Evolutionary conservation across 805 yeast genomes (phyloP).

Genomic region (Saturnispora ahearnii): DNA sequence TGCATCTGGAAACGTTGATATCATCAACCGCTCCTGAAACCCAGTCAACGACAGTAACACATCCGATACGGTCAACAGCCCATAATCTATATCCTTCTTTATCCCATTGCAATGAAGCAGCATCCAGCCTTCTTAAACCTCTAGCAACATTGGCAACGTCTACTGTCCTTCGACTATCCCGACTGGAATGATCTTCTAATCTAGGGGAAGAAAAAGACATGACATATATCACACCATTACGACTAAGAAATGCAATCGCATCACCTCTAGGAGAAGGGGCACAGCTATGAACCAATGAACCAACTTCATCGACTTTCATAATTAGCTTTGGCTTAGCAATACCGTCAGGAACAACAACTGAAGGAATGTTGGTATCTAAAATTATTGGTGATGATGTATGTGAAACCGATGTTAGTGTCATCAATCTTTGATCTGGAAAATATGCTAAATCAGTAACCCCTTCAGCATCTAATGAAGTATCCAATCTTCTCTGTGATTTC

Average conservation of each 20-base stretch:
- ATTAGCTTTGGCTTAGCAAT: slow-evolving; percentile 53
- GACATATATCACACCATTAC: slow-evolving; percentile 66
- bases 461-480: slow-evolving; percentile 67
- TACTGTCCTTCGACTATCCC: slow-evolving; percentile 51
- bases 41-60: slow-evolving; percentile 72
- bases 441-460: slow-evolving; percentile 80
- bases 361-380: slow-evolving; percentile 52
- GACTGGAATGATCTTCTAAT: slow-evolving; percentile 45
- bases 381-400: slow-evolving; percentile 59
- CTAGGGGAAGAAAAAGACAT: slow-evolving; percentile 44
- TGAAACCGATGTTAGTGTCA: slow-evolving; percentile 49
- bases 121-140: slow-evolving; percentile 61
- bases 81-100: slow-evolving; percentile 74
- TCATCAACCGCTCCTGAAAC: slow-evolving; percentile 76
- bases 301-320: slow-evolving; percentile 67
- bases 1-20: slow-evolving; percentile 57
- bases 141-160: slow-evolving; percentile 70
- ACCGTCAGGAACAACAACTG: slow-evolving; percentile 29
- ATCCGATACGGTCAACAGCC: slow-evolving; percentile 74
- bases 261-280: slow-evolving; percentile 81
- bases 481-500: slow-evolving; percentile 57
- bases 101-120: slow-evolving; percentile 73
- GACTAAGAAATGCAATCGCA: slow-evolving; percentile 71
- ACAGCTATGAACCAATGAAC: slow-evolving; percentile 65
- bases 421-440: slow-evolving; percentile 53